A percentile compares a stretch with the other conserved stretches of the same genome.
phyloP scores from a whole-genome alignment of 1,284 basidiomycete species.

The Mycosarcoma mackinlayi region DNA sequence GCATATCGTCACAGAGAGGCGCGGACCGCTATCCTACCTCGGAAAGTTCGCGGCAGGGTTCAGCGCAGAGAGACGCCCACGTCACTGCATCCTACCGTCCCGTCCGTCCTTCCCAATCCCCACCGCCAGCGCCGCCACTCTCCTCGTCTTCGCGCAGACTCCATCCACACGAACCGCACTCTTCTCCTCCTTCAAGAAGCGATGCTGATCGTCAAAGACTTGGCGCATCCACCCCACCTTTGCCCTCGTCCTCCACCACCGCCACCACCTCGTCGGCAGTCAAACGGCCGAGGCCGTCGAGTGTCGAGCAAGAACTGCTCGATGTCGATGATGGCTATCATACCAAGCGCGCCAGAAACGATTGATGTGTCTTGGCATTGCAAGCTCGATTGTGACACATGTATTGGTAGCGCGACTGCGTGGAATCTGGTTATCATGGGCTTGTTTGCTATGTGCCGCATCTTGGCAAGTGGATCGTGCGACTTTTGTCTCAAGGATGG shows the following conservation, averaged over 20 bases:
- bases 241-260: constrained; percentile 4
- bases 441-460: too few species aligned
- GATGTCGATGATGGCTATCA: constrained; percentile 23
- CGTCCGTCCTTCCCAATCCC: constrained; percentile 15
- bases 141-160: constrained; percentile 3
- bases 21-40: constrained; percentile 20
- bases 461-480: too few species aligned
- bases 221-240: constrained; percentile 24
- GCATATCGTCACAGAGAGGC: constrained; percentile 6
- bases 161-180: constrained; percentile 12
- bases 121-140: constrained; percentile 5
- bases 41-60: constrained; percentile 14
- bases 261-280: constrained; percentile 9
- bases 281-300: constrained; percentile 32
- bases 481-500: too few species aligned
- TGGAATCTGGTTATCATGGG: too few species aligned
- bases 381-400: too few species aligned
- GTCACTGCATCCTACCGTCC: constrained; percentile 7
- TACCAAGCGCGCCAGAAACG: constrained; percentile 35
- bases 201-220: constrained; percentile 17
- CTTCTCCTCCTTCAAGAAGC: constrained; percentile 24
- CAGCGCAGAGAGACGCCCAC: constrained; percentile 8
- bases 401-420: too few species aligned
- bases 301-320: constrained; percentile 27
- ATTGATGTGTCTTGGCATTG: constrained; percentile 9